Evolutionary conservation across 495 filamentous ascomycete species (phyloP), one percentile per base, ranked within the genome.

Genomic region (Lophiotrema nucula): DNA sequence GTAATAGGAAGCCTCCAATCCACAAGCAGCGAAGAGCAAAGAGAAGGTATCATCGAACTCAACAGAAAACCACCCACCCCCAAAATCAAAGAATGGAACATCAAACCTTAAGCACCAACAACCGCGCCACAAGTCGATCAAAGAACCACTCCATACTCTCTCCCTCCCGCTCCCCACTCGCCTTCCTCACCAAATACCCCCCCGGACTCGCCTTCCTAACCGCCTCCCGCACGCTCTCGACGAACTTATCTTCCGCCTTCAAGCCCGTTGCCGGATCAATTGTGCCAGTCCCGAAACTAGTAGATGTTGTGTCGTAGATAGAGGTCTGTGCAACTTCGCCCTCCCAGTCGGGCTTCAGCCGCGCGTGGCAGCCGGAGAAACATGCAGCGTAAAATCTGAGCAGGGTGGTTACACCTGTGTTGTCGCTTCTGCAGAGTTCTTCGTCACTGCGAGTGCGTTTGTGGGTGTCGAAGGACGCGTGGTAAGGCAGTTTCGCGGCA

Each of bases 111-210:
- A 60, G 28, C 8, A 63, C 8, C 41, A 68, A 55, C 13, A 68
- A 44, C 54, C 50, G 46, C 24, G 65, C 65, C 4, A 65, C 50
- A n/a, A 65, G 23, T 26, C 65, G 41, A 35, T 68, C 65, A 41
- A 68, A 68, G 47, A 60, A 66, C 13, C 43, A 60, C n/a, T 28
- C 58, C 58, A 66, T 60, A 38, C 56, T 58, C 1, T 59, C 58
- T 8, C 46, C 53, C 37, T 48, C 52, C 1, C 65, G 13, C 43
- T 52, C 39, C 18, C 13, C 58, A 6, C 27, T 56, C 23, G 47
- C 49, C 41, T 46, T 58, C 31, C 37, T 43, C 19, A 22, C 26
- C 15, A 68, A 44, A 60, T 68, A 68, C 8, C 31, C 42, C 0
- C 24, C 47, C 28, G 28, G 24, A 13, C 45, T 54, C n/a, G 53